Evolutionary conservation across 306 rosid species (phyloP).

Genomic region (Cucumis sativus): DNA sequence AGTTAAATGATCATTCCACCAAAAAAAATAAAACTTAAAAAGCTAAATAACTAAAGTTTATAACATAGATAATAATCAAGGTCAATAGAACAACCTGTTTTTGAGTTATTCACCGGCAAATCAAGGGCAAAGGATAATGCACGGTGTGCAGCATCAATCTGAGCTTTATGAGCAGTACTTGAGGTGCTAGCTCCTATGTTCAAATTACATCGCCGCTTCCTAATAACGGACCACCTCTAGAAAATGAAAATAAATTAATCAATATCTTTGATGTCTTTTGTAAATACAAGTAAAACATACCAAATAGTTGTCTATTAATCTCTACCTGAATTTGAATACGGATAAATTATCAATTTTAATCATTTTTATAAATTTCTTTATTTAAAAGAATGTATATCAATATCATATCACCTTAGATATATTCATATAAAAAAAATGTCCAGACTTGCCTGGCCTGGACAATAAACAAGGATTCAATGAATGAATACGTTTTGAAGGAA

Average conservation of each 20-base stretch:
- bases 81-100: constrained; percentile 28
- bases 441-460: too few relatives aligned
- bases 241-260: constrained; percentile 8
- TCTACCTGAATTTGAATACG: too few relatives aligned
- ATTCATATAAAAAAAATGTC: too few relatives aligned
- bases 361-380: too few relatives aligned
- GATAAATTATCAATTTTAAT: too few relatives aligned
- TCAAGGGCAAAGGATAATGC: constrained; percentile 65
- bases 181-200: constrained; percentile 27
- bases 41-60: background rate
- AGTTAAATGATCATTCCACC: background rate
- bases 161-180: constrained; percentile 45
- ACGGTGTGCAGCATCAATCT: constrained; percentile 58
- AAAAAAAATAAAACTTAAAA: background rate
- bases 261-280: too few relatives aligned
- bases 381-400: too few relatives aligned
- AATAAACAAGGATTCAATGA: background rate
- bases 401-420: too few relatives aligned
- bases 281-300: too few relatives aligned
- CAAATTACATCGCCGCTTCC: constrained; percentile 31
- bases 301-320: too few relatives aligned
- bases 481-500: background rate
- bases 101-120: constrained; percentile 50
- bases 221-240: constrained; percentile 75
- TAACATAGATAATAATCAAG: background rate